phyloP scores from a whole-genome alignment of 1,139 yeast genomes.

The Geotrichum carabidarum region DNA sequence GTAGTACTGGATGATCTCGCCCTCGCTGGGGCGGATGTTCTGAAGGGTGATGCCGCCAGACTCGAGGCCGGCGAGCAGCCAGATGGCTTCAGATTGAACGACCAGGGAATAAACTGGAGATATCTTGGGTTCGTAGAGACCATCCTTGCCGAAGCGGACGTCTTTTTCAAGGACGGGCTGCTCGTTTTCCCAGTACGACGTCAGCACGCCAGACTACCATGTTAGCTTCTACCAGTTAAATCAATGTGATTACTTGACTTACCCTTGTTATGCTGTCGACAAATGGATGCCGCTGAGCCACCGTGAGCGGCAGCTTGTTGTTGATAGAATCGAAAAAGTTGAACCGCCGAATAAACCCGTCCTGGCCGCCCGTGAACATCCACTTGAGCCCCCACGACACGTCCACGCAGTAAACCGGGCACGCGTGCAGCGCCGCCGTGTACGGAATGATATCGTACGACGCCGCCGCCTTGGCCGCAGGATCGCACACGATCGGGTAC shows the following conservation, averaged over 20 bases:
- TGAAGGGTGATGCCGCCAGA: slow-evolving; percentile 82
- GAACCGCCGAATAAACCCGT: slow-evolving; percentile 85
- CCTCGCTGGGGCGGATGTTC: slow-evolving; percentile 79
- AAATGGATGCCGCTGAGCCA: slow-evolving; percentile 83
- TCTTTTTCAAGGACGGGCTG: slow-evolving; percentile 59
- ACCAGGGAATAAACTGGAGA: slow-evolving; percentile 88
- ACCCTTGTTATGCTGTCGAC: slow-evolving; percentile 70
- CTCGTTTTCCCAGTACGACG: slow-evolving; percentile 94
- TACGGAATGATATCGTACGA: slow-evolving; percentile 43
- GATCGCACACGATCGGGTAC: slow-evolving; percentile 25
- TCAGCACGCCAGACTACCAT: slow-evolving; percentile 60
- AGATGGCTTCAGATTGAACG: slow-evolving; percentile 73
- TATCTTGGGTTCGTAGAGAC: slow-evolving; percentile 38
- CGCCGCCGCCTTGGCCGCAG: slow-evolving; percentile 20
- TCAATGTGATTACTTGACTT: neutral
- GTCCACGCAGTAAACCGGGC: slow-evolving; percentile 63
- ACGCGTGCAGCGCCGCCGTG: slow-evolving; percentile 41
- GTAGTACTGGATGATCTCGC: slow-evolving; percentile 73
- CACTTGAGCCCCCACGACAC: slow-evolving; percentile 79
- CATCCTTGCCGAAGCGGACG: slow-evolving; percentile 42
- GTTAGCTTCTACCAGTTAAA: slow-evolving; percentile 5
- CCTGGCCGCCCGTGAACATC: slow-evolving; percentile 94
- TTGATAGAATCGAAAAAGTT: slow-evolving; percentile 81
- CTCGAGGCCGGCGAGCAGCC: slow-evolving; percentile 76
- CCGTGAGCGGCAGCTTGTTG: slow-evolving; percentile 85